These are phyloP conservation scores for Perilla frutescens DNA, from an alignment of 257 asterid genomes.

Conservation along the genomic window DNA sequence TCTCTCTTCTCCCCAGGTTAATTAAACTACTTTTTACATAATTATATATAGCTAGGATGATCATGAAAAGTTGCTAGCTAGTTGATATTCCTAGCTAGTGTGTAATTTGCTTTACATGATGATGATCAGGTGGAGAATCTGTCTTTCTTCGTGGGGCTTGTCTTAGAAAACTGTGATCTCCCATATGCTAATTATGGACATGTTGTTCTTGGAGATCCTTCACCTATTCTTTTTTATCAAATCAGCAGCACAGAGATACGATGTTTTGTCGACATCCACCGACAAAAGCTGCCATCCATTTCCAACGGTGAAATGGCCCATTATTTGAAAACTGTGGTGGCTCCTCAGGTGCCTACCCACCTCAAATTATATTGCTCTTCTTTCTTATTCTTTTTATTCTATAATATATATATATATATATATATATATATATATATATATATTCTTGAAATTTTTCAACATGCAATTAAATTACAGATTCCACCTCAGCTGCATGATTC, in stretches of 20 bases:
- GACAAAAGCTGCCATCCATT: slow-evolving; percentile 65
- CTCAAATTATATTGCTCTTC: neutral
- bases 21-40: neutral
- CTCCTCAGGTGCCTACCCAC: slow-evolving; percentile 55
- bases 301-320: slow-evolving; percentile 67
- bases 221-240: slow-evolving; percentile 61
- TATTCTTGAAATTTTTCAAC: neutral
- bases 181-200: slow-evolving; percentile 64
- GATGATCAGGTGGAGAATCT: slow-evolving; percentile 58
- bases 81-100: neutral
- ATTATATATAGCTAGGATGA: neutral
- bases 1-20: slow-evolving; percentile 79
- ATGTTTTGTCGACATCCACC: slow-evolving; percentile 68
- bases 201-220: slow-evolving; percentile 61
- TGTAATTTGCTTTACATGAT: neutral
- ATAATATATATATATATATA: too few species aligned
- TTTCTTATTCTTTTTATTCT: neutral
- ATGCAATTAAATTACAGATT: slow-evolving; percentile 38
- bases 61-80: neutral
- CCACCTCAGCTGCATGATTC: slow-evolving; percentile 55
- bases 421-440: too few species aligned
- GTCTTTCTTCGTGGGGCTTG: slow-evolving; percentile 58
- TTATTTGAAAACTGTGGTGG: slow-evolving; percentile 59
- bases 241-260: slow-evolving; percentile 73
- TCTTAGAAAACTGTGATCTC: slow-evolving; percentile 62